phyloP scores from a whole-genome alignment of 2,329 filamentous ascomycete genomes.

The Alternaria sp. region DNA sequence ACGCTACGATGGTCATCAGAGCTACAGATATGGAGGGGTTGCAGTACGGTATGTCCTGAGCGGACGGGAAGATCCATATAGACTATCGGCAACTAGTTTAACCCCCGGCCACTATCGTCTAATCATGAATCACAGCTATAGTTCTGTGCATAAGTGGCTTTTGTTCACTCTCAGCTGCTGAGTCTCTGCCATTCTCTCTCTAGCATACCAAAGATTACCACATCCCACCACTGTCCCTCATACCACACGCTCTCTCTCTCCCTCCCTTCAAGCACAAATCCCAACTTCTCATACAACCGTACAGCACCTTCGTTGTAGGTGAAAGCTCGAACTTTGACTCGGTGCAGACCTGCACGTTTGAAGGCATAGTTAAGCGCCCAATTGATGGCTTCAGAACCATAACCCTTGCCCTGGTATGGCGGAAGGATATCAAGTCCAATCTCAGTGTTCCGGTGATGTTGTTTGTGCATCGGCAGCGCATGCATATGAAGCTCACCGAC shows the following conservation, averaged over 20 bases:
- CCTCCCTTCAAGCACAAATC: conserved; percentile 57
- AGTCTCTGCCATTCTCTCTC: conserved; percentile 38
- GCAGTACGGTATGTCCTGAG: conserved; percentile 6
- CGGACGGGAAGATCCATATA: not conserved
- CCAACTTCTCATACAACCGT: conserved; percentile 56
- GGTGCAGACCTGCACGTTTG: conserved; percentile 54
- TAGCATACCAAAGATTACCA: conserved; percentile 37
- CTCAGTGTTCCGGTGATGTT: conserved; percentile 55
- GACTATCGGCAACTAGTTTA: not conserved
- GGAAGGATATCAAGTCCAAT: conserved; percentile 52
- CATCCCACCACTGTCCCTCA: conserved; percentile 53
- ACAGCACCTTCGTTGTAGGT: conserved; percentile 56
- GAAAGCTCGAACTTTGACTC: conserved; percentile 53
- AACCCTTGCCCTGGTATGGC: conserved; percentile 52
- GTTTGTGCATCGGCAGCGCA: not conserved
- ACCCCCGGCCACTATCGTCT: not conserved
- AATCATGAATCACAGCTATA: too few species aligned
- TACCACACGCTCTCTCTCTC: conserved; percentile 55
- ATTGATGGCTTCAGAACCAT: conserved; percentile 58
- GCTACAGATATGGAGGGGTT: not conserved
- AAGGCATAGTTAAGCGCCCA: conserved; percentile 61
- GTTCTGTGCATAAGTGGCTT: too few species aligned
- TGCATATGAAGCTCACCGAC: conserved; percentile 30
- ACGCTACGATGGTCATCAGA: conserved; percentile 1
- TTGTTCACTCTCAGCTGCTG: not conserved